A percentile compares a stretch with the other conserved stretches of the same genome.
Conservation (phyloP, 129 eudicot species). For the Rutidosis leptorrhynchoides region DNA sequence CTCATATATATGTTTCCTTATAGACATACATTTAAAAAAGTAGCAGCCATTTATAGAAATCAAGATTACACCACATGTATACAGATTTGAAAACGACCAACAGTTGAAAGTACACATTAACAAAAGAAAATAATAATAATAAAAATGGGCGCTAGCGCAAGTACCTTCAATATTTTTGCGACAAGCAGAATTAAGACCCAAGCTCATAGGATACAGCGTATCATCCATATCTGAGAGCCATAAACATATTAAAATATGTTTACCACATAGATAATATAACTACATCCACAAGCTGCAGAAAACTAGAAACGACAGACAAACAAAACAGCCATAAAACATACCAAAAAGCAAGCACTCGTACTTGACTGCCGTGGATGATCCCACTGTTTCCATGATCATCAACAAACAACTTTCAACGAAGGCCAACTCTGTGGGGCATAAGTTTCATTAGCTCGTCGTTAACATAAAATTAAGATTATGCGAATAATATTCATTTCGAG, state of each 20-base stretch:
- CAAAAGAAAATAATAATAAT: no score
- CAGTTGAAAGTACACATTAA: constrained; percentile 5
- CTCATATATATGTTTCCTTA: not conserved
- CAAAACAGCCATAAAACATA: constrained; percentile 16
- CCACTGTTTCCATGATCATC: constrained; percentile 49
- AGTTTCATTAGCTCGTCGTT: not conserved
- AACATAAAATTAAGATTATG: not conserved
- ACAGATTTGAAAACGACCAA: not conserved
- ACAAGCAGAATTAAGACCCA: constrained; percentile 80
- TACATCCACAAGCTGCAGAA: not conserved
- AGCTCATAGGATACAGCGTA: constrained; percentile 84
- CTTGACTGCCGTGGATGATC: constrained; percentile 37
- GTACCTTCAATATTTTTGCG: constrained; percentile 90
- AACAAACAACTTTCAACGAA: not conserved
- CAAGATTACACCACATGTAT: not conserved
- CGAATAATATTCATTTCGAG: not conserved
- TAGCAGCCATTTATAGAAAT: not conserved
- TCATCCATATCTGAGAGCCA: constrained; percentile 70
- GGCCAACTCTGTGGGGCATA: not conserved
- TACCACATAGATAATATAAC: not conserved
- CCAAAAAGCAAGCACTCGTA: constrained; percentile 83
- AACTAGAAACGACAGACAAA: not conserved
- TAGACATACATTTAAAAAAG: not conserved
- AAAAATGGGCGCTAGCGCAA: not conserved
- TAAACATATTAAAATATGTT: not conserved